Base-by-base conservation (phyloP, 2,329 filamentous ascomycete genomes). In the Zasmidium cellare region DNA sequence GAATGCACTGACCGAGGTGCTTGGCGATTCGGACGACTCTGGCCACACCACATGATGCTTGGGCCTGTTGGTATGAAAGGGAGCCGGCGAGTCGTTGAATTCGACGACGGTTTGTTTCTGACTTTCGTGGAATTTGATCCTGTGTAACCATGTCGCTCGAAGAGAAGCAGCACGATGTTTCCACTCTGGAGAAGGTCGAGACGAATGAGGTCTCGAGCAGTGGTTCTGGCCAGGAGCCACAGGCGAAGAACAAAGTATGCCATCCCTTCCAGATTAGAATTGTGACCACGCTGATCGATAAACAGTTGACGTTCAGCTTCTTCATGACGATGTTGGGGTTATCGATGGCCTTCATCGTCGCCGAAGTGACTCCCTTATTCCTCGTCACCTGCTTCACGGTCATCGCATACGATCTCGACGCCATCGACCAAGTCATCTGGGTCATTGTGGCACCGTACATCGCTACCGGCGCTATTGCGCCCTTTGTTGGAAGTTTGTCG, bases 361-460 rank as follows among this genome's bases (percentile, higher is more conserved):
- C 60, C 24, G 58, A 63, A 50, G 51, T 63, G 22, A 63, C 60
- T n/a, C 60, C 60, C 14, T 55, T 63, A n/a, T 63, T 63, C 50
- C 51, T 60, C 23, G 60, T 52, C 11, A 63, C 60, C 9, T 60
- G 58, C 55, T 63, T 63, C 46, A 63, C 58, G 18, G 54, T 63
- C 55, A 63, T 51, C 24, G 56, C 38, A 6, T 51, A 44, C 24
- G 61, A 61, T 19, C 54, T 62, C 1, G 22, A 59, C 11, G 61
- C 59, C 46, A 55, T 62, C 14, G 56, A 64, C 12, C 44, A 60
- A 45, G 55, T 59, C 44, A 55, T 62, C 52, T 62, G 61, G 59
- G 53, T 64, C 28, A 28, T 58, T 12, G 59, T 62, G 11, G 56
- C 59, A 25, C 55, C 56, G 16, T 62, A 59, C 46, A 62, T 64